Percentiles rank a stretch among this genome's conserved stretches.
phyloP scores from a whole-genome alignment of 192 early-diverging fungal genomes.

The Coemansia sp. region DNA sequence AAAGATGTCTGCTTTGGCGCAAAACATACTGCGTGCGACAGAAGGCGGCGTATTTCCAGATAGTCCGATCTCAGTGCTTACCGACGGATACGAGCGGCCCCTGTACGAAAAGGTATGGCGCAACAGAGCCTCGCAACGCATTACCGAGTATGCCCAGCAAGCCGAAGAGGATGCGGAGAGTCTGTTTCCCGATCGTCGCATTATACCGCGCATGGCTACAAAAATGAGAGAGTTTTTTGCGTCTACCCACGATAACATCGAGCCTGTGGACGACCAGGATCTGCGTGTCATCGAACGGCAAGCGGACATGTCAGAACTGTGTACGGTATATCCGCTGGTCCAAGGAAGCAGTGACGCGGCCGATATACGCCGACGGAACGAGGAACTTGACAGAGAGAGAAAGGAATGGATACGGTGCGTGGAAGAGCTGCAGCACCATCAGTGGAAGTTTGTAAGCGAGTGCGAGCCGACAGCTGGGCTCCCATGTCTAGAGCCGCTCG shows the following conservation, averaged over 20 bases:
- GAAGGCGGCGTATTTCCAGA: conserved; percentile 5
- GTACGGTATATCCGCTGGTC: conserved; percentile 23
- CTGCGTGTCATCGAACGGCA: conserved; percentile 22
- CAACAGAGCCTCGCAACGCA: conserved; percentile 23
- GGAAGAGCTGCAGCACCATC: conserved; percentile 17
- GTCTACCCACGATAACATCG: conserved; percentile 27
- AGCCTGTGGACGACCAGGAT: conserved; percentile 12
- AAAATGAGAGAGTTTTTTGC: conserved; percentile 57
- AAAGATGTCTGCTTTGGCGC: conserved; percentile 19
- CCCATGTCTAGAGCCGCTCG: conserved; percentile 33
- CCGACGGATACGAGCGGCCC: conserved; percentile 31
- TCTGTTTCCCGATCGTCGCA: conserved; percentile 59
- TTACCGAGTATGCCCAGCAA: conserved; percentile 29
- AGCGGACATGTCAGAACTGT: conserved; percentile 27
- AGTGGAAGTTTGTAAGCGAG: conserved; percentile 39
- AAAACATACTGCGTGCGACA: conserved; percentile 33
- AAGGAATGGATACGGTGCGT: conserved; percentile 25
- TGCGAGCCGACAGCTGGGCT: conserved; percentile 38
- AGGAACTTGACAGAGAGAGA: conserved; percentile 38
- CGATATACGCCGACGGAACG: conserved; percentile 38
- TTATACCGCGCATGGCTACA: conserved; percentile 57
- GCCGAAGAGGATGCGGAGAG: conserved; percentile 17
- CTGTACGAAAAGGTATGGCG: conserved; percentile 46
- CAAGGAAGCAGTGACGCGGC: conserved; percentile 20
- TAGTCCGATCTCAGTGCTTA: conserved; percentile 27